phyloP scores from a whole-genome alignment of 1,284 basidiomycete genomes.

The Mycosarcoma mackinlayi region DNA sequence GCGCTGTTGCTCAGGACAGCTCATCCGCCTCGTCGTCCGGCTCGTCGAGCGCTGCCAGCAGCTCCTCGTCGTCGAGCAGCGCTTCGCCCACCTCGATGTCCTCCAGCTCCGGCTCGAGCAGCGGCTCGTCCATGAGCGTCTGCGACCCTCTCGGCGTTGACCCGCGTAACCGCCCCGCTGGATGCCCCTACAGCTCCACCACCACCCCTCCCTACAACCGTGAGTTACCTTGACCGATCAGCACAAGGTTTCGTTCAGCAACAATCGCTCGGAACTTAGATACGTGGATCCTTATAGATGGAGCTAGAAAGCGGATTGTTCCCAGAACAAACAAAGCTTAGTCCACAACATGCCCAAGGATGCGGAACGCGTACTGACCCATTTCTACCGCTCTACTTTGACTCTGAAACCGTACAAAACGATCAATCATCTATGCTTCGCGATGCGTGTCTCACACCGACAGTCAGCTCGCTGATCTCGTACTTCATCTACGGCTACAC shows the following conservation, averaged over 20 bases:
- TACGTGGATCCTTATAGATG: too few species aligned
- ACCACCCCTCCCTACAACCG: slow-evolving; percentile 57
- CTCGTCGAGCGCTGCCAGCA: slow-evolving; percentile 14
- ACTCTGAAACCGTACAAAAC: not conserved
- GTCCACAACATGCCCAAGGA: too few species aligned
- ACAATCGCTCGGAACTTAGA: too few species aligned
- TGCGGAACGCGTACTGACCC: too few species aligned
- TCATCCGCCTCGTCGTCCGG: slow-evolving; percentile 16
- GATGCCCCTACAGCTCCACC: slow-evolving; percentile 58
- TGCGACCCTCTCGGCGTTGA: slow-evolving; percentile 55
- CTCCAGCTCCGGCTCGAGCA: slow-evolving; percentile 15
- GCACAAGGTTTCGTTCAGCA: not conserved
- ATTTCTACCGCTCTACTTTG: not conserved
- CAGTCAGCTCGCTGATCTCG: slow-evolving; percentile 55
- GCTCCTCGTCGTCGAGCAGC: slow-evolving; percentile 21
- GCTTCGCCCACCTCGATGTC: slow-evolving; percentile 35
- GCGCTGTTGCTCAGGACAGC: slow-evolving; percentile 50
- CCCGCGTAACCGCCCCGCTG: slow-evolving; percentile 23
- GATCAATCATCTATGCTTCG: not conserved
- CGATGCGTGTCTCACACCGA: not conserved
- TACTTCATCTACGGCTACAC: slow-evolving; percentile 59
- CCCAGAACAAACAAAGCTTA: too few species aligned
- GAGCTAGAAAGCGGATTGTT: too few species aligned
- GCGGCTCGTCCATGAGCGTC: slow-evolving; percentile 24
- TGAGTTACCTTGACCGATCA: slow-evolving; percentile 14